These are phyloP conservation scores for Claviceps arundinis DNA, from an alignment of 2,329 filamentous ascomycete genomes.

Conservation along the genomic window DNA sequence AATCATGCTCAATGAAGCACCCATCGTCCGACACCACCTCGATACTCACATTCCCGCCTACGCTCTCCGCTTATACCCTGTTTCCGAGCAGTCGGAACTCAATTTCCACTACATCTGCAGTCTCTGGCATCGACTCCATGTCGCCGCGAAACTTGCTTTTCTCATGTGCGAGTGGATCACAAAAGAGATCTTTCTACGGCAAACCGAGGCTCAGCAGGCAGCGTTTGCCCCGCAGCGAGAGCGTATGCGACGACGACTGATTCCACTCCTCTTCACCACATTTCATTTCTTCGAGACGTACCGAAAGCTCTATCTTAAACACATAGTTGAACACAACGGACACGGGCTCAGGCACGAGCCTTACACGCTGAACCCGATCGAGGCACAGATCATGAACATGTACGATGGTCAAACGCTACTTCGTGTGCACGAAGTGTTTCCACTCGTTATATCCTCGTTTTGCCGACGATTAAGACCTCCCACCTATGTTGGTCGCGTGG, in stretches of 20 bases:
- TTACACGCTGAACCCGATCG: constrained; percentile 50
- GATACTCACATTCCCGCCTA: constrained; percentile 47
- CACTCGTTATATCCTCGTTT: constrained; percentile 50
- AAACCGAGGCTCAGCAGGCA: constrained; percentile 37
- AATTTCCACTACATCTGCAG: constrained; percentile 50
- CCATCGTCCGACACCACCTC: constrained; percentile 49
- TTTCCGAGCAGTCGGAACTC: constrained; percentile 31
- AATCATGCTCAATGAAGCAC: constrained; percentile 45
- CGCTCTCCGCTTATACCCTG: constrained; percentile 44
- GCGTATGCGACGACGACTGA: constrained; percentile 50
- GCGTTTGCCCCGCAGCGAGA: constrained; percentile 49
- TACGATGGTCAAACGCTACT: constrained; percentile 51
- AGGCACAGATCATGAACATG: constrained; percentile 47
- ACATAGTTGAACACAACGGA: constrained; percentile 37
- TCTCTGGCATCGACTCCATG: constrained; percentile 52
- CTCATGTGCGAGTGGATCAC: constrained; percentile 52
- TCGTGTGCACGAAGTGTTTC: constrained; percentile 51
- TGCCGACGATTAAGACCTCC: constrained; percentile 48
- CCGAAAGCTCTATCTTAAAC: constrained; percentile 43
- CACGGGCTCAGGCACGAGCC: constrained; percentile 37
- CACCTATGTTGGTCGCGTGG: constrained; percentile 49
- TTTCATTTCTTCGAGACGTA: constrained; percentile 58
- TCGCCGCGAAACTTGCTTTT: constrained; percentile 47
- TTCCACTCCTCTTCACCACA: constrained; percentile 49
- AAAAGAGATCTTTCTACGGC: constrained; percentile 50